These are phyloP conservation scores for Calonectria multiphialidica DNA, from an alignment of 2,329 filamentous ascomycete species.

Conservation along the genomic window DNA sequence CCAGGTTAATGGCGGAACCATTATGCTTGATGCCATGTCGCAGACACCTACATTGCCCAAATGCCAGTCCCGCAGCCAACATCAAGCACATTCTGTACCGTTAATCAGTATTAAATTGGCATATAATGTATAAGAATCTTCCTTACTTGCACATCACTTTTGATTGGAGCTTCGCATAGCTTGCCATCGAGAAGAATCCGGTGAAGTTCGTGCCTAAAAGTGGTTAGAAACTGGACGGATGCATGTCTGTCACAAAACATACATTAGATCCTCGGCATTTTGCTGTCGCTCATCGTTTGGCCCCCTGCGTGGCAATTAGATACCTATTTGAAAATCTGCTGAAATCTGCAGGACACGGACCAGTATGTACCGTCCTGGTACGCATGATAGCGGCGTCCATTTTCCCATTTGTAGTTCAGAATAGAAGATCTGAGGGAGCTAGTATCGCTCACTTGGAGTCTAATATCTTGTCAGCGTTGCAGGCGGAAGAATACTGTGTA, in stretches of 20 bases:
- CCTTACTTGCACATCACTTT: conserved; percentile 36
- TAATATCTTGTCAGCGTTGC: conserved; percentile 1
- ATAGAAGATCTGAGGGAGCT: conserved; percentile 22
- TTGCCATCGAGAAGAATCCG: conserved; percentile 43
- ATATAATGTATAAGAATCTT: background rate
- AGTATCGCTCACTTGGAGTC: conserved; percentile 19
- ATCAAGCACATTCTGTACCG: conserved; percentile 42
- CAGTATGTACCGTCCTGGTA: conserved; percentile 56
- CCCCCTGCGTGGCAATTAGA: conserved; percentile 23
- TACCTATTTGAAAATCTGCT: background rate
- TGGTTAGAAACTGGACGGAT: background rate
- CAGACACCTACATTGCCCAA: conserved; percentile 45
- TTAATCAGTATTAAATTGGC: background rate
- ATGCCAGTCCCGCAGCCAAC: conserved; percentile 51
- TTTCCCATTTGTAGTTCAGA: conserved; percentile 50
- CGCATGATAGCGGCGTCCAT: conserved; percentile 61
- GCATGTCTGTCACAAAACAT: background rate
- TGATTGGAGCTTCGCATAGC: conserved; percentile 47
- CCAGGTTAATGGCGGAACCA: background rate
- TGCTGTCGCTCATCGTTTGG: conserved; percentile 41
- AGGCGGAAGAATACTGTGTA: background rate
- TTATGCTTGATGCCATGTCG: background rate
- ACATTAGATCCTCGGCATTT: conserved; percentile 39
- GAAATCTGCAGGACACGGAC: background rate
- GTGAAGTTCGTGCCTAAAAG: conserved; percentile 35